Evolutionary conservation across 176 grass and related monocot genomes (phyloP).

Genomic region (Juncus effusus): DNA sequence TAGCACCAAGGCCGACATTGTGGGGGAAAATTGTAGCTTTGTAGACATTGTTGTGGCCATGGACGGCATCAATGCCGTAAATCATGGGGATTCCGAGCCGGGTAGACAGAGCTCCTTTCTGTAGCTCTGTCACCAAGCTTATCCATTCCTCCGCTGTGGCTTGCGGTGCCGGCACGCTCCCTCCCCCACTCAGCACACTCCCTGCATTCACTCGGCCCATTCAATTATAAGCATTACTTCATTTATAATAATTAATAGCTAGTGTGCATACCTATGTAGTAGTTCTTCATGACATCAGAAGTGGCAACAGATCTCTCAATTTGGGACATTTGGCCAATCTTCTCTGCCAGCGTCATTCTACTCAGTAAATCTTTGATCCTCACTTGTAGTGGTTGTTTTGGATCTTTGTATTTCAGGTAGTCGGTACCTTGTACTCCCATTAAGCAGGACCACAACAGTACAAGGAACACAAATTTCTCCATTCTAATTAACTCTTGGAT

Average conservation of each 20-base stretch:
- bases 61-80: constrained; percentile 26
- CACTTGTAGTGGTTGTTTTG: constrained; percentile 33
- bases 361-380: constrained; percentile 36
- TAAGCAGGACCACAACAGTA: constrained; percentile 16
- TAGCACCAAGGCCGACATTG: constrained; percentile 30
- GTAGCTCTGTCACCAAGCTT: constrained; percentile 45
- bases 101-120: constrained; percentile 29
- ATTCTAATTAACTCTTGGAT: constrained; percentile 9
- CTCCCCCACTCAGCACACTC: constrained; percentile 60
- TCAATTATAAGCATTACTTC: neutral
- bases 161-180: constrained; percentile 39
- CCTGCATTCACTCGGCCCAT: constrained; percentile 21
- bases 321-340: constrained; percentile 61
- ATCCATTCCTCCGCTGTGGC: constrained; percentile 46
- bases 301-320: constrained; percentile 55
- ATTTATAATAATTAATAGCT: neutral
- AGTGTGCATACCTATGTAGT: constrained; percentile 33
- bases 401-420: constrained; percentile 42
- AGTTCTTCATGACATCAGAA: constrained; percentile 34
- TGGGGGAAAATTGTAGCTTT: constrained; percentile 31
- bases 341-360: constrained; percentile 53
- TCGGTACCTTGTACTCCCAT: neutral
- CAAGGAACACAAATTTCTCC: neutral
- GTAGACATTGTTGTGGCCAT: constrained; percentile 27
- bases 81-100: constrained; percentile 28